Conservation (phyloP, 2,329 filamentous ascomycete species). For the Colletotrichum simmondsii region DNA sequence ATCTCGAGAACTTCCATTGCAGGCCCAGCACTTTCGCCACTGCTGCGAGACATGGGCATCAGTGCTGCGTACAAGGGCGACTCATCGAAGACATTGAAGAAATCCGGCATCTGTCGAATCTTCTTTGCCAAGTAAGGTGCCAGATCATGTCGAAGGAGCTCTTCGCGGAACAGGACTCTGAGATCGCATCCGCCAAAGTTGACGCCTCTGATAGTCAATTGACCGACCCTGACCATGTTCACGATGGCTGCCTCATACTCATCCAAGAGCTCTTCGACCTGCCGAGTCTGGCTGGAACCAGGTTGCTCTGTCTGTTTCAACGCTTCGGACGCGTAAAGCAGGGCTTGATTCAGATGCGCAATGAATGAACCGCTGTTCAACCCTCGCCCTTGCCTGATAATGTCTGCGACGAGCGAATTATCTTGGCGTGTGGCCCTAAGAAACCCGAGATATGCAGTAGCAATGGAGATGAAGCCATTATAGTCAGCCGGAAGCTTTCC, state of each 20-base stretch:
- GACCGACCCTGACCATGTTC: neutral
- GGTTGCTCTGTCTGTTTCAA: neutral
- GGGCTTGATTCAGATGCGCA: neutral
- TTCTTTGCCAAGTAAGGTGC: neutral
- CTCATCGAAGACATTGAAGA: neutral
- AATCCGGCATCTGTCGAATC: neutral
- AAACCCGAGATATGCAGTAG: neutral
- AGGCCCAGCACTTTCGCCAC: neutral
- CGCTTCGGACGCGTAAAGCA: neutral
- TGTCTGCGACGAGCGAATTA: neutral
- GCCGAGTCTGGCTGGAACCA: neutral
- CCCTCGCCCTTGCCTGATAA: neutral
- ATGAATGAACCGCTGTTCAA: neutral
- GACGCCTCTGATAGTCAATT: neutral
- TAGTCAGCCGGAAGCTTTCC: neutral
- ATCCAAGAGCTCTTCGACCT: neutral
- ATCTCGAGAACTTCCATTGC: neutral
- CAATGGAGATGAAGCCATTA: neutral
- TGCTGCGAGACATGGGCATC: neutral
- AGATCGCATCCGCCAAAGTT: neutral
- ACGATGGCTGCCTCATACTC: neutral
- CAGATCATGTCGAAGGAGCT: neutral
- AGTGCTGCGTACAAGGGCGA: neutral
- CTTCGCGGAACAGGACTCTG: neutral
- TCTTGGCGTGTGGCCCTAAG: neutral